Evolutionary conservation across 768 basidiomycete species (phyloP).

Genomic region (Tylopilus cervinicoccineus): DNA sequence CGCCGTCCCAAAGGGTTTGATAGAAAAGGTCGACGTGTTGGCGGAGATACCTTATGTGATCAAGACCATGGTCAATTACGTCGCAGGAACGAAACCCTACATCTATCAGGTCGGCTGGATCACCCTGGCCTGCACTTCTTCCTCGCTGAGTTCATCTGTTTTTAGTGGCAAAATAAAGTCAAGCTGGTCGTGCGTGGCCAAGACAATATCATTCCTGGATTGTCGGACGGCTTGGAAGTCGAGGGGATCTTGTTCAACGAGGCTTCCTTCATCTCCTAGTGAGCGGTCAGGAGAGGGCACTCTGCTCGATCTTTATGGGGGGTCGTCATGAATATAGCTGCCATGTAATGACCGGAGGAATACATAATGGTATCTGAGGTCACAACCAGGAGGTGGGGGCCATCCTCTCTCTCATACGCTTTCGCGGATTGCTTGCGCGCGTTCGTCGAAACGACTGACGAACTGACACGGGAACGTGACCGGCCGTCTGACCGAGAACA

Average conservation of each 20-base stretch:
- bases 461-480: conserved; percentile 23
- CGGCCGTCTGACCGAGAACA: conserved; percentile 20
- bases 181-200: conserved; percentile 46
- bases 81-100: conserved; percentile 89
- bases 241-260: conserved; percentile 82
- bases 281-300: background rate
- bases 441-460: conserved; percentile 14
- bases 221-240: conserved; percentile 41
- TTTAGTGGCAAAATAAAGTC: conserved; percentile 56
- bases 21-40: conserved; percentile 93
- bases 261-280: conserved; percentile 80
- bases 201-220: conserved; percentile 38
- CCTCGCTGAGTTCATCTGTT: background rate
- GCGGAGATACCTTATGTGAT: conserved; percentile 92
- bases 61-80: conserved; percentile 90
- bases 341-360: too few relatives aligned
- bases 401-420: background rate
- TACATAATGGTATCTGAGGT: background rate
- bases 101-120: conserved; percentile 76
- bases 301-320: background rate
- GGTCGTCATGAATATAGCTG: conserved; percentile 9
- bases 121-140: background rate
- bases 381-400: background rate
- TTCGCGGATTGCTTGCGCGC: conserved; percentile 1
- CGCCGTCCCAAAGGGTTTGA: conserved; percentile 62